phyloP scores from a whole-genome alignment of 257 asterid species.

The Solanum neorickii region DNA sequence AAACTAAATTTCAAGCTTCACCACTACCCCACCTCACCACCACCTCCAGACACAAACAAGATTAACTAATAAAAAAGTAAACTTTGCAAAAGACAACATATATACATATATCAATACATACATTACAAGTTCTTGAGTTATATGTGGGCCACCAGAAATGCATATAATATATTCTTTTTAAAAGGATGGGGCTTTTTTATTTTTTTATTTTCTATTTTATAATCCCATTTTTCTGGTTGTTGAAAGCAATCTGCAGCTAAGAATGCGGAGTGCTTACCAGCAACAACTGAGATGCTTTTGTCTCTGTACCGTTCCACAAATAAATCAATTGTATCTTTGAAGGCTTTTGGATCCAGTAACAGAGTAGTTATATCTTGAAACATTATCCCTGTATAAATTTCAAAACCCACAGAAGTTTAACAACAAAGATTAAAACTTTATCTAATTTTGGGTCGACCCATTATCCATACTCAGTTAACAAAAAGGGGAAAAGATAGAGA shows the following conservation, averaged over 20 bases:
- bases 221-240: background rate
- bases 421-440: background rate
- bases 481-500: background rate
- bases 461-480: background rate
- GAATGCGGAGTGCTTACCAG: slow-evolving; percentile 36
- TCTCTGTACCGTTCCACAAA: slow-evolving; percentile 62
- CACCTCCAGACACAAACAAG: background rate
- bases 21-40: background rate
- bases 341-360: slow-evolving; percentile 61
- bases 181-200: background rate
- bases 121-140: slow-evolving; percentile 1
- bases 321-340: slow-evolving; percentile 72
- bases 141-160: background rate
- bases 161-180: background rate
- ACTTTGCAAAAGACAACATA: background rate
- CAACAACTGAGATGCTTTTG: slow-evolving; percentile 72
- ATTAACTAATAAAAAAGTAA: background rate
- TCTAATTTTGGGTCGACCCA: background rate
- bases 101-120: background rate
- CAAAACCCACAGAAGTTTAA: background rate
- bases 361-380: slow-evolving; percentile 82
- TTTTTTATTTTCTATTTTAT: background rate
- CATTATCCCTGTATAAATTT: slow-evolving; percentile 51
- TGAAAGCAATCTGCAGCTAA: background rate
- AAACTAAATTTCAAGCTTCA: background rate